Evolutionary conservation across 2,329 filamentous ascomycete genomes (phyloP).

Genomic region (Cylindrodendrum hubeiense): DNA sequence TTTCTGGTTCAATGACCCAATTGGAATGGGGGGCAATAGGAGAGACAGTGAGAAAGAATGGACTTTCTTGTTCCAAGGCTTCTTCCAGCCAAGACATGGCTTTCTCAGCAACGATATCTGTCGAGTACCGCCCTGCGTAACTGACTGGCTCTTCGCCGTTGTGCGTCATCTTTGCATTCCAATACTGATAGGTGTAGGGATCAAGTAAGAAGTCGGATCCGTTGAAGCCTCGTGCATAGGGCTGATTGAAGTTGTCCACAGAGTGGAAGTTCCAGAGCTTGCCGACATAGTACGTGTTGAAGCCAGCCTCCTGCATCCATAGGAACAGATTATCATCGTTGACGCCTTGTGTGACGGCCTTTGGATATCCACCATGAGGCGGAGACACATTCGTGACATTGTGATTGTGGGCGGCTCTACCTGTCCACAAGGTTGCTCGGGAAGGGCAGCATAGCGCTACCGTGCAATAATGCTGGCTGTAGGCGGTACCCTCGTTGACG

Average conservation of each 20-base stretch:
- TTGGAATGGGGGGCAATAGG: constrained; percentile 24
- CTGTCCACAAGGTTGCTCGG: constrained; percentile 72
- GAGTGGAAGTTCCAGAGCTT: constrained; percentile 77
- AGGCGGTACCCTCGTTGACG: constrained; percentile 39
- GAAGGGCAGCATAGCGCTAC: constrained; percentile 74
- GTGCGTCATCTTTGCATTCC: constrained; percentile 12
- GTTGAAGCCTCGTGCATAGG: constrained; percentile 1
- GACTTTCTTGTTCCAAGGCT: neutral
- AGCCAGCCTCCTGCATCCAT: constrained; percentile 76
- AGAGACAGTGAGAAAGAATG: constrained; percentile 18
- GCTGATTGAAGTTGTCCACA: constrained; percentile 67
- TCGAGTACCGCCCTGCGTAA: constrained; percentile 12
- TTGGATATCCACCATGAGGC: constrained; percentile 60
- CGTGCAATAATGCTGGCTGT: constrained; percentile 46
- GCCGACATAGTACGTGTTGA: constrained; percentile 77
- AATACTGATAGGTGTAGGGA: constrained; percentile 19
- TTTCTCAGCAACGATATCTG: constrained; percentile 13
- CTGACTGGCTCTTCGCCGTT: constrained; percentile 10
- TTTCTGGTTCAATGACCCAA: constrained; percentile 15
- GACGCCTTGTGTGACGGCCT: constrained; percentile 72
- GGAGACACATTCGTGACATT: constrained; percentile 71
- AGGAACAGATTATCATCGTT: constrained; percentile 71
- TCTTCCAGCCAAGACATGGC: constrained; percentile 3
- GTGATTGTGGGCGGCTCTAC: constrained; percentile 75
- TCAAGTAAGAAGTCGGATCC: constrained; percentile 24